These are phyloP conservation scores for Naumovozyma dairenensis DNA, from an alignment of 805 yeast genomes.

Conservation along the genomic window DNA sequence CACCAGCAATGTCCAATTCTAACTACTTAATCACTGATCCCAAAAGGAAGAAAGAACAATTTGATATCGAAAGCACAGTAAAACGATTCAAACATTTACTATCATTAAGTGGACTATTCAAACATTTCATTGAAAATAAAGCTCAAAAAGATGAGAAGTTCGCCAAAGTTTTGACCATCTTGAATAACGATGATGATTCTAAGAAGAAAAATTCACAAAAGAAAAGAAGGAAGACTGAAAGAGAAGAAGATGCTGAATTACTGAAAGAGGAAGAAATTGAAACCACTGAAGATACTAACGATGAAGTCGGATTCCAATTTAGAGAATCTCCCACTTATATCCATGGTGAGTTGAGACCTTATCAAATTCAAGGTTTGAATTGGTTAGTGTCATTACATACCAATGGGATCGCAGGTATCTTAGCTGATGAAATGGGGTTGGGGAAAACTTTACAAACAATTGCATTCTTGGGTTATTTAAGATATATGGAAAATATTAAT, in stretches of 20 bases:
- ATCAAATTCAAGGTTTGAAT: conserved; percentile 72
- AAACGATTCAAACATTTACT: conserved; percentile 57
- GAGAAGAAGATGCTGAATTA: conserved; percentile 70
- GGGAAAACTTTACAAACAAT: conserved; percentile 78
- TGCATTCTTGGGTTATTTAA: conserved; percentile 60
- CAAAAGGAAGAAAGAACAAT: neutral
- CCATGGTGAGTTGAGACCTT: conserved; percentile 56
- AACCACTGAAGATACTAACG: conserved; percentile 12
- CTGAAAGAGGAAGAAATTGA: conserved; percentile 35
- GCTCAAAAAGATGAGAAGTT: conserved; percentile 53
- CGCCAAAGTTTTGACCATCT: conserved; percentile 40
- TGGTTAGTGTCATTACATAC: conserved; percentile 68
- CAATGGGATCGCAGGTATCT: conserved; percentile 61
- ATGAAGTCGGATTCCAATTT: conserved; percentile 35
- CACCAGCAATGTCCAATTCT: conserved; percentile 1
- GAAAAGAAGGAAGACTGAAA: conserved; percentile 60
- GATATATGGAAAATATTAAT: conserved; percentile 46
- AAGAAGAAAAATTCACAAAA: conserved; percentile 8
- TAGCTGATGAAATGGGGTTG: conserved; percentile 82
- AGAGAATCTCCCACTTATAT: conserved; percentile 78
- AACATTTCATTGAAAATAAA: conserved; percentile 56
- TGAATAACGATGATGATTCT: conserved; percentile 19
- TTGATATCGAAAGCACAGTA: conserved; percentile 37
- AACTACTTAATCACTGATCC: neutral
- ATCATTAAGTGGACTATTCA: conserved; percentile 55